Evolutionary conservation across 2,329 filamentous ascomycete genomes (phyloP), one percentile per base, ranked within the genome.

Genomic region (Tolypocladium endophyticum): DNA sequence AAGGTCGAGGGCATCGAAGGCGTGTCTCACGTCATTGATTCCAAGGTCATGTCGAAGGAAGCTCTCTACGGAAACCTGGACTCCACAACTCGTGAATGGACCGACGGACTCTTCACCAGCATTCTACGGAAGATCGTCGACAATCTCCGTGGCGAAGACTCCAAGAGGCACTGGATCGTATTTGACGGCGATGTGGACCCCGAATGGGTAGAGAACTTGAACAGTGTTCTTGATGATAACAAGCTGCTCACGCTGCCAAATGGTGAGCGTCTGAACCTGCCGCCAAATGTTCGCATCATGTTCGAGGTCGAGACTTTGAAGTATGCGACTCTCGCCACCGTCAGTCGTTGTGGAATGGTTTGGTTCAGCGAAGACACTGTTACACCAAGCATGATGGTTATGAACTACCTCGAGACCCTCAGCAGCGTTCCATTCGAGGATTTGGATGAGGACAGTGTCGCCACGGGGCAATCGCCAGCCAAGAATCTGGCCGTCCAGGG

Each of bases 31-130:
- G 90, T 99, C 60, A 99, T 99, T 67, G 94, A 99, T 73, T 95
- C 93, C 47, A 99, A 99, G 77, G 95, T 99, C 73, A 99, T 99
- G 94, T 96, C 92, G 58, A 99, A 99, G 76, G 94, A 99, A 76
- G 90, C 90, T 30, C 80, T 99, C 4, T 99, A 99, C 70, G 94
- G 94, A 70, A 97, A 87, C 67, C 82, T 99, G 56, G 94, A 99
- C 73, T 92, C 90, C 61, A 99, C 94, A 2, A 99, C 94, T 2
- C 87, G 94, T 68, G 94, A 99, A 74, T 99, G 94, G 94, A 99
- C 94, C 0, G 95, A 99, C 68, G 94, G 94, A 74, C 81, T 99
- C 14, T 99, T 99, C 72, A 99, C 94, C 11, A 96, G 93, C 72
- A 99, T 97, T 64, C 80, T 99, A 50, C 88, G 94, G 69, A 99